Evolutionary conservation across 2,329 filamentous ascomycete species (phyloP).

Genomic region (Hymenoscyphus linearis): DNA sequence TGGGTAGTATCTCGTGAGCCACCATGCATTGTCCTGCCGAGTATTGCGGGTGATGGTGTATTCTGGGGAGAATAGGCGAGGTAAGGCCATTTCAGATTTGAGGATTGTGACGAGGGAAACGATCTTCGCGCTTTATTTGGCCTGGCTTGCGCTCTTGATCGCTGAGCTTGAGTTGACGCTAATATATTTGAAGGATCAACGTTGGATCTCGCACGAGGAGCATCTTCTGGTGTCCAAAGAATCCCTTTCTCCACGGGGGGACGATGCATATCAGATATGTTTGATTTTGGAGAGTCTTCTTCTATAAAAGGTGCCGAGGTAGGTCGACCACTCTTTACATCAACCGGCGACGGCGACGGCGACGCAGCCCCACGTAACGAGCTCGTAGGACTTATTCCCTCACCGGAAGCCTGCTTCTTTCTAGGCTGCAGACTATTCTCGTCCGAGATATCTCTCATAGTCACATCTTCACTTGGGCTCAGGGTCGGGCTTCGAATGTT

Average conservation of each 20-base stretch:
- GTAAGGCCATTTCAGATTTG: constrained; percentile 6
- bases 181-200: constrained; percentile 28
- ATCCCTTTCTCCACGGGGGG: constrained; percentile 18
- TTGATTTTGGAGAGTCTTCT: constrained; percentile 6
- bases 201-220: constrained; percentile 5
- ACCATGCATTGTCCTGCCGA: not conserved
- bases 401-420: constrained; percentile 26
- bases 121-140: constrained; percentile 8
- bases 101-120: constrained; percentile 1
- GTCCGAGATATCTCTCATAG: constrained; percentile 20
- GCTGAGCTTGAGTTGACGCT: constrained; percentile 15
- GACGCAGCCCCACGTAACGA: constrained; percentile 23
- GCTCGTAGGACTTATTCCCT: constrained; percentile 26
- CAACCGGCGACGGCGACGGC: constrained; percentile 21
- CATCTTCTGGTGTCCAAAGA: constrained; percentile 26
- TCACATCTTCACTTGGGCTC: constrained; percentile 15
- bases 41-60: not conserved
- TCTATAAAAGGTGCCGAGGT: constrained; percentile 18
- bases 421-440: constrained; percentile 20
- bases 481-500: constrained; percentile 19
- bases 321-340: constrained; percentile 18
- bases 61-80: not conserved
- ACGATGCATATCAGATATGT: constrained; percentile 12
- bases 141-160: constrained; percentile 1
- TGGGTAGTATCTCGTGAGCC: not conserved